Percentiles rank a stretch among this genome's conserved stretches.
Conservation (phyloP, 176 grass and related monocot species). For the Eremochloa ophiuroides region DNA sequence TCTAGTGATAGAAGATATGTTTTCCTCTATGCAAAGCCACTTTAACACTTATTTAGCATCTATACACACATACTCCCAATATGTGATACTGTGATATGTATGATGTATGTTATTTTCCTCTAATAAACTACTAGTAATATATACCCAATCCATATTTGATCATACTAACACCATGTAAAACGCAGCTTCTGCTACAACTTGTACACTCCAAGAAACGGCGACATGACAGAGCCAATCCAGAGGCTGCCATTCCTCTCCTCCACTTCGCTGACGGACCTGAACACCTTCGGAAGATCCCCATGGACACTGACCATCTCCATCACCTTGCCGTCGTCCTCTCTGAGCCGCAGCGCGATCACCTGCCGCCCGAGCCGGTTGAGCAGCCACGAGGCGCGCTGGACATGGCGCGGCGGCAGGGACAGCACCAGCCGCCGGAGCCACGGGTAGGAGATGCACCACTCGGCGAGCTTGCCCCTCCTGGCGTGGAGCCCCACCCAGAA, state of each 20-base stretch:
- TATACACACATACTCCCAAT: no score
- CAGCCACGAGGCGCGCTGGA: constrained; percentile 3
- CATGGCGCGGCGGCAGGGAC: background rate
- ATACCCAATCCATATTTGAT: no score
- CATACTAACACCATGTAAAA: no score
- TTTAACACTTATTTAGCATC: no score
- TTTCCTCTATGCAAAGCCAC: no score
- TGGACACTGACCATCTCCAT: constrained; percentile 23
- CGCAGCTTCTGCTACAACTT: background rate
- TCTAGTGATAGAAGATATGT: no score
- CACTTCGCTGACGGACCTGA: constrained; percentile 35
- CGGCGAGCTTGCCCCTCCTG: constrained; percentile 33
- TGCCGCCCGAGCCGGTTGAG: constrained; percentile 7
- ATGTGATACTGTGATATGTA: no score
- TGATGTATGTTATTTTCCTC: no score
- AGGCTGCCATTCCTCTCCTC: constrained; percentile 44
- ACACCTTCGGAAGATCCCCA: background rate
- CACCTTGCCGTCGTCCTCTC: constrained; percentile 26
- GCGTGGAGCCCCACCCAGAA: constrained; percentile 57
- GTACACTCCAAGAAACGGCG: constrained; percentile 36
- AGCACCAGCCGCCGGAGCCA: constrained; percentile 28
- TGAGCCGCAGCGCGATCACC: constrained; percentile 33
- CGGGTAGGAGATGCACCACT: constrained; percentile 28
- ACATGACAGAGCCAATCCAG: constrained; percentile 50
- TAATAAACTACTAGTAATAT: no score